Conservation (phyloP, 139 green algal species). For the Haematococcus lacustris region DNA sequence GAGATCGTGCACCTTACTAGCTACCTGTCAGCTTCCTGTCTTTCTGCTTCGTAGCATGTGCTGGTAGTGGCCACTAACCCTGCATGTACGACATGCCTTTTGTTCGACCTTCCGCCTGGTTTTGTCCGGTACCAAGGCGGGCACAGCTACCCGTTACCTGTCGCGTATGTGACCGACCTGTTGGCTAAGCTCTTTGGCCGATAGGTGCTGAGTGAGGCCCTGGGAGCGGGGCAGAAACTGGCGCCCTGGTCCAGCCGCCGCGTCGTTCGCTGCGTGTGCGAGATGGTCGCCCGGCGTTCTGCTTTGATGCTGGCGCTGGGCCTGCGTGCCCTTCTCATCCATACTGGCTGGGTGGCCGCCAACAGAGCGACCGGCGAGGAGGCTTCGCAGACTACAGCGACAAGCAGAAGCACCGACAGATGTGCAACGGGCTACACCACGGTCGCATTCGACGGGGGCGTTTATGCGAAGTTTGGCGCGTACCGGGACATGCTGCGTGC, state of each 20-base stretch:
- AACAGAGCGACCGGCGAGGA: no score
- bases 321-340: constrained; percentile 48
- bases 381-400: no score
- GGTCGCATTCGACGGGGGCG: constrained; percentile 57
- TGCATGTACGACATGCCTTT: background rate
- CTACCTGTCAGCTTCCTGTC: no score
- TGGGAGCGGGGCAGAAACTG: background rate
- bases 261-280: constrained; percentile 54
- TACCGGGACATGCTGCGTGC: constrained; percentile 37
- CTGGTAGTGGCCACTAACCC: background rate
- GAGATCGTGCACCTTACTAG: no score
- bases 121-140: no score
- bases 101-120: background rate
- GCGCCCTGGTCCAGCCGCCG: background rate
- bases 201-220: constrained; percentile 12
- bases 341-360: constrained; percentile 41
- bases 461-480: constrained; percentile 47
- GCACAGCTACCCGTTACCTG: no score
- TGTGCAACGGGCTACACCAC: background rate
- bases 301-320: constrained; percentile 50
- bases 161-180: no score
- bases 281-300: constrained; percentile 51
- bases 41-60: background rate
- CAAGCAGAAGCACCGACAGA: no score
- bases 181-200: background rate